Evolutionary conservation across 2,329 filamentous ascomycete species (phyloP), one percentile per base, ranked within the genome.

Genomic region (Ophiostoma sp.): DNA sequence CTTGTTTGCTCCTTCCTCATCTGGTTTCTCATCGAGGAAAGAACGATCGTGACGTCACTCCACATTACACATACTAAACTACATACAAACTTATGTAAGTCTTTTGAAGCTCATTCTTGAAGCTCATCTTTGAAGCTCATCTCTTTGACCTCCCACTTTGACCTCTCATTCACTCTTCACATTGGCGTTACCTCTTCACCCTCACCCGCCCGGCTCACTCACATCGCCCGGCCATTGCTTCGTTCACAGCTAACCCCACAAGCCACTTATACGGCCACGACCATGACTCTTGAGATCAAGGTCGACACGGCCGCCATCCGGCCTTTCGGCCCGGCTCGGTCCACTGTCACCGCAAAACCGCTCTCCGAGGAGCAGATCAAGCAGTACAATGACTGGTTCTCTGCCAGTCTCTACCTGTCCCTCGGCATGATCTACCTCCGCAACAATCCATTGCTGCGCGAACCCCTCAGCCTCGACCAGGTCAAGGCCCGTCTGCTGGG

Each of bases 341-440:
- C 88, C 40, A 90, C 88, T 0, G 75, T 90, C 73, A 80, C 84
- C 76, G 84, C 82, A 73, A 78, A 81, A 70, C 88, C 89, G 11
- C 83, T 93, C 67, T 85, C 82, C 70, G 75, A 83, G 18, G 87
- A 91, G 62, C 89, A 93, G 71, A 77, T 92, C 69, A 81, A 84
- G 71, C 86, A 89, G 76, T 88, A 87, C 77, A 87, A 88, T 75
- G 86, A 88, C 74, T 92, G 88, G 77, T 92, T 92, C 81, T 85
- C 87, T 71, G 89, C 89, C 67, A 89, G 87, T 72, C 79, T 92
- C 75, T 93, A 93, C 75, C 84, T 93, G 66, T 89, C 88, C 72
- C 79, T 93, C 65, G 90, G 89, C 70, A 93, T 93, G 90, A 89
- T 93, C 73, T 93, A 92, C 75, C 85, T 93, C 69, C 85, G 85